Percentiles rank a stretch among this genome's conserved stretches.
Evolutionary conservation across 495 filamentous ascomycete genomes (phyloP).

Genomic region (Podospora pseudopauciseta): DNA sequence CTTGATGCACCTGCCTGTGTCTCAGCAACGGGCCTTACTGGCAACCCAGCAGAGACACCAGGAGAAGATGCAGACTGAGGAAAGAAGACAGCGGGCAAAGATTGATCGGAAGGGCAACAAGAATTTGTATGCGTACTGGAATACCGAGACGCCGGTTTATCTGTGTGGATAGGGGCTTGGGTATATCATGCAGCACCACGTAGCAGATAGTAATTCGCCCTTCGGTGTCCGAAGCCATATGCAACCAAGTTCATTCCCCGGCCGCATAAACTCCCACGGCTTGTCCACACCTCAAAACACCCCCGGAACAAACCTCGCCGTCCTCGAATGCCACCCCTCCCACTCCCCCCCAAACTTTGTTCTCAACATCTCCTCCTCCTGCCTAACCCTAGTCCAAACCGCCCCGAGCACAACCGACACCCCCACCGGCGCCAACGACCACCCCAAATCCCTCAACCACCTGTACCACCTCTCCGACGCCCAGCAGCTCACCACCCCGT

Average conservation of each 20-base stretch:
- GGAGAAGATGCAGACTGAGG: constrained; percentile 28
- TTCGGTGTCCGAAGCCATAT: no score
- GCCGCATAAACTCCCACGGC: no score
- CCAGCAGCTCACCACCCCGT: constrained; percentile 37
- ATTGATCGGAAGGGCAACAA: constrained; percentile 9
- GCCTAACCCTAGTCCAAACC: constrained; percentile 25
- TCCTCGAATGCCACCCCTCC: constrained; percentile 42
- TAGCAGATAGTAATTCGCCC: no score
- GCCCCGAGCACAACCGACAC: constrained; percentile 3
- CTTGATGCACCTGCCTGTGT: constrained; percentile 28
- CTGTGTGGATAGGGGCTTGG: not conserved
- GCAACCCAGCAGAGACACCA: constrained; percentile 28
- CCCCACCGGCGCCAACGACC: constrained; percentile 12
- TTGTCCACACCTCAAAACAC: constrained; percentile 19
- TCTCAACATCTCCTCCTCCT: constrained; percentile 46
- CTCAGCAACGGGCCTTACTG: constrained; percentile 32
- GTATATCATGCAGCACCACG: no score
- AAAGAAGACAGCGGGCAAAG: constrained; percentile 9
- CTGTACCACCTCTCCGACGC: constrained; percentile 28
- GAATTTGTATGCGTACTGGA: constrained; percentile 11
- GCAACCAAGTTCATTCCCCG: no score
- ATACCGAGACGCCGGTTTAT: constrained; percentile 3
- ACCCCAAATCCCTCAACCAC: constrained; percentile 11
- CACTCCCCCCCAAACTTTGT: constrained; percentile 41
- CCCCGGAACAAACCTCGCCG: constrained; percentile 31